Evolutionary conservation across 2,329 filamentous ascomycete genomes (phyloP).

Genomic region (Curvularia verruculosa): DNA sequence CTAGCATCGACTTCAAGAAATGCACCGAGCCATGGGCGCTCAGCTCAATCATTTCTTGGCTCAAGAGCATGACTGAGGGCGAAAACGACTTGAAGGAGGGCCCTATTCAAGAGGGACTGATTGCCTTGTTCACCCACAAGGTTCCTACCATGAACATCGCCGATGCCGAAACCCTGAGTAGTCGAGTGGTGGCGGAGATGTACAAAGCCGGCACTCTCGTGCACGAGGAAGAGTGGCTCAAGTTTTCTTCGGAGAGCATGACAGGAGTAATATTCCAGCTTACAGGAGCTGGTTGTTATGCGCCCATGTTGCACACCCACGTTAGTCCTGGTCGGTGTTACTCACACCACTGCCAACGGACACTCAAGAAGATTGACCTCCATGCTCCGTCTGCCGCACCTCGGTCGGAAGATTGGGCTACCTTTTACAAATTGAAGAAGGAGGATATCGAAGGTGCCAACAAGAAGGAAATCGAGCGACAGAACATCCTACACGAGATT

Average conservation of each 20-base stretch:
- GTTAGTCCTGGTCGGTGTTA: slow-evolving; percentile 80
- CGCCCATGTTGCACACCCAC: slow-evolving; percentile 77
- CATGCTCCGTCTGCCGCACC: slow-evolving; percentile 70
- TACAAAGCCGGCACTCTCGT: slow-evolving; percentile 77
- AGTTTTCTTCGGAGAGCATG: slow-evolving; percentile 79
- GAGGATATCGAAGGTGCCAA: slow-evolving; percentile 73
- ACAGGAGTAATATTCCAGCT: slow-evolving; percentile 93
- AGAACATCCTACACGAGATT: slow-evolving; percentile 95
- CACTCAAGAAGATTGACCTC: slow-evolving; percentile 91
- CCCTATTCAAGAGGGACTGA: slow-evolving; percentile 83
- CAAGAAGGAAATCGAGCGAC: slow-evolving; percentile 88
- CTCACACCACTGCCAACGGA: slow-evolving; percentile 90
- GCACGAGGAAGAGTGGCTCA: slow-evolving; percentile 96
- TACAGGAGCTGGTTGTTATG: slow-evolving; percentile 89
- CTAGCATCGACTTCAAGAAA: slow-evolving; percentile 77
- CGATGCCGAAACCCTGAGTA: slow-evolving; percentile 86
- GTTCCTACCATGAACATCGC: slow-evolving; percentile 98
- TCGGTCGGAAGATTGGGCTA: slow-evolving; percentile 83
- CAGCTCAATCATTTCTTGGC: slow-evolving; percentile 84
- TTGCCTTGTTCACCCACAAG: slow-evolving; percentile 89
- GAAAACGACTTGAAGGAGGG: slow-evolving; percentile 86
- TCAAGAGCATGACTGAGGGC: slow-evolving; percentile 87
- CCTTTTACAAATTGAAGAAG: slow-evolving; percentile 83
- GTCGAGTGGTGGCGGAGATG: slow-evolving; percentile 80
- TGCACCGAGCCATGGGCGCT: slow-evolving; percentile 93